Percentiles rank a stretch among this genome's conserved stretches.
Conservation (phyloP, 202 grass and related monocot genomes). For the Saccharum hybrid region DNA sequence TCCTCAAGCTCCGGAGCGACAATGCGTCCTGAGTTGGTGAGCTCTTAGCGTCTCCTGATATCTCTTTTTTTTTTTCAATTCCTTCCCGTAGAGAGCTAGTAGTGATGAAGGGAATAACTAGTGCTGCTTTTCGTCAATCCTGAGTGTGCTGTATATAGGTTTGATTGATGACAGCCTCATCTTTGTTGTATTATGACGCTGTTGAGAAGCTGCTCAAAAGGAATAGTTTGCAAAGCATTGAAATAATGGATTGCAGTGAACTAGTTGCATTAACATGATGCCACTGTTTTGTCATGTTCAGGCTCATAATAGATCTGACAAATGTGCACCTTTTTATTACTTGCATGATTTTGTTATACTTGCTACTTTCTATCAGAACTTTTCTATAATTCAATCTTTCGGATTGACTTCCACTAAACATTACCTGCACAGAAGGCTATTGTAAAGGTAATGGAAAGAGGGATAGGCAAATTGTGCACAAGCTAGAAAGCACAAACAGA, state of each 20-base stretch:
- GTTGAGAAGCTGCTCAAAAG: slow-evolving; percentile 20
- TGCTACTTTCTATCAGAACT: neutral
- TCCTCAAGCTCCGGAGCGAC: slow-evolving; percentile 70
- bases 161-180: slow-evolving; percentile 27
- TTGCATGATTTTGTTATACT: slow-evolving; percentile 11
- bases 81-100: slow-evolving; percentile 30
- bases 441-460: slow-evolving; percentile 6
- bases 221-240: slow-evolving; percentile 36
- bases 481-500: neutral
- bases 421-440: neutral
- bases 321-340: neutral
- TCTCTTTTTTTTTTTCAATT: slow-evolving; percentile 26
- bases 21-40: slow-evolving; percentile 55
- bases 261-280: slow-evolving; percentile 19
- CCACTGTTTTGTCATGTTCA: neutral
- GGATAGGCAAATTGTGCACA: neutral
- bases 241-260: slow-evolving; percentile 38
- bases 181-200: slow-evolving; percentile 21
- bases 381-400: neutral
- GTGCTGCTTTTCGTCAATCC: slow-evolving; percentile 9
- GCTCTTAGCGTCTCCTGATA: slow-evolving; percentile 21
- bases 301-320: slow-evolving; percentile 15
- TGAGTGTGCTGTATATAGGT: slow-evolving; percentile 45
- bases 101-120: slow-evolving; percentile 4
- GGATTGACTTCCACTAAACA: neutral